Evolutionary conservation across 2,329 filamentous ascomycete genomes (phyloP).

Genomic region (Hymenoscyphus repandus): DNA sequence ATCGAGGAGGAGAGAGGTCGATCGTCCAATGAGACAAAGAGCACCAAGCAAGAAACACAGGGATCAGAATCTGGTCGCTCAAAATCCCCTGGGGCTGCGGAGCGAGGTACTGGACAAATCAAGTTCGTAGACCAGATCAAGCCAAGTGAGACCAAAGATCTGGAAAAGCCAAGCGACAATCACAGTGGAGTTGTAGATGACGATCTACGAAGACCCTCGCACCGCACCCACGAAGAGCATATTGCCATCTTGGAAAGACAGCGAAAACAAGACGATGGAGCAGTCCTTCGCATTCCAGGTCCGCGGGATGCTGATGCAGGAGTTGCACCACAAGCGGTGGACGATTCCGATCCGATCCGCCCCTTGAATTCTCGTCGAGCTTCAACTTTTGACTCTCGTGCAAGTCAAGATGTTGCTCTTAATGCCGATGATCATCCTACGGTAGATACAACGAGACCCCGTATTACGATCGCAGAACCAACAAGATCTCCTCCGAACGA

Average conservation of each 20-base stretch:
- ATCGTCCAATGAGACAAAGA: slow-evolving; percentile 15
- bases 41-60: slow-evolving; percentile 12
- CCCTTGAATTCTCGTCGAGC: slow-evolving; percentile 16
- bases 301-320: slow-evolving; percentile 87
- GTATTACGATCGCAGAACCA: slow-evolving; percentile 29
- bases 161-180: background rate
- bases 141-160: slow-evolving; percentile 35
- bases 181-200: slow-evolving; percentile 47
- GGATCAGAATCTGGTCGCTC: slow-evolving; percentile 14
- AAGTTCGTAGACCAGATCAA: slow-evolving; percentile 65
- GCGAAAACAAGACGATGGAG: slow-evolving; percentile 64
- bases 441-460: slow-evolving; percentile 28
- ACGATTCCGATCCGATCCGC: slow-evolving; percentile 26
- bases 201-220: slow-evolving; percentile 45
- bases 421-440: slow-evolving; percentile 15
- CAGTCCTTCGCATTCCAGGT: slow-evolving; percentile 81
- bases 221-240: slow-evolving; percentile 64
- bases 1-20: slow-evolving; percentile 15
- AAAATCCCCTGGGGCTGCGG: slow-evolving; percentile 4
- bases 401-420: slow-evolving; percentile 7
- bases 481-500: slow-evolving; percentile 16
- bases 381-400: slow-evolving; percentile 15
- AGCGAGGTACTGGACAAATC: slow-evolving; percentile 33
- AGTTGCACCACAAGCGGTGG: slow-evolving; percentile 59
- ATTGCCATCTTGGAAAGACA: slow-evolving; percentile 86